Base-by-base conservation (phyloP, 495 filamentous ascomycete genomes). In the Penicillium simplicissimum region DNA sequence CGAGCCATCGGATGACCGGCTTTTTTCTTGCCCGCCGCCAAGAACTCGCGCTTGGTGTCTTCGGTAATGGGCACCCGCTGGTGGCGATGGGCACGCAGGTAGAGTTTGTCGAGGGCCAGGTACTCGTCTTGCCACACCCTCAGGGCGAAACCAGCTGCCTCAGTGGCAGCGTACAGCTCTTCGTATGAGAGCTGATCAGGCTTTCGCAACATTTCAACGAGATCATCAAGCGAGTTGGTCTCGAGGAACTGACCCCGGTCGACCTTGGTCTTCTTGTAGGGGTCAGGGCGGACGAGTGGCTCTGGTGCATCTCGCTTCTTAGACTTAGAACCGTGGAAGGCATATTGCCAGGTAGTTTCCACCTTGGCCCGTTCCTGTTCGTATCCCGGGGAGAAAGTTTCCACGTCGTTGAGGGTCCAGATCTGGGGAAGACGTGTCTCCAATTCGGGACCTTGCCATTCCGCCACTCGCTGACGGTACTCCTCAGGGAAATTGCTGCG, bases 111-210 rank as follows among this genome's bases (percentile, higher is more conserved):
- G 6, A 92, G 79, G 15, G 78, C 78, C 13, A 85, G 66, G 65
- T 81, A 90, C 64, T 93, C 87, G 17, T 86, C 77, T 68, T 92
- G 87, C 77, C 86, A 87, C 6, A 74, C 73, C 42, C 76, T 74
- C 55, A 93, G 63, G 4, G 81, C 80, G 48, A 77, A 68, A 13
- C 80, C 81, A 3, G 80, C 79, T 52, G 84, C 82, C 34, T 82
- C 76, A 4, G 85, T 76, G 14, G 81, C 74, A 6, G 71, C 68
- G 55, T 87, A 85, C 0, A 91, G 79, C 47, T 82, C 81, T 21
- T 81, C 81, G 0, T 71, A 62, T 1, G 76, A 59, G 49, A 74
- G 71, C 23, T 53, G 52, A 43, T 79, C 74, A 0, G 74, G 71
- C 35, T 78, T 73, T 21, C 68, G 70, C 25, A 81, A 72, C 59